phyloP scores from a whole-genome alignment of 257 asterid genomes.

The Penstemon davidsonii region DNA sequence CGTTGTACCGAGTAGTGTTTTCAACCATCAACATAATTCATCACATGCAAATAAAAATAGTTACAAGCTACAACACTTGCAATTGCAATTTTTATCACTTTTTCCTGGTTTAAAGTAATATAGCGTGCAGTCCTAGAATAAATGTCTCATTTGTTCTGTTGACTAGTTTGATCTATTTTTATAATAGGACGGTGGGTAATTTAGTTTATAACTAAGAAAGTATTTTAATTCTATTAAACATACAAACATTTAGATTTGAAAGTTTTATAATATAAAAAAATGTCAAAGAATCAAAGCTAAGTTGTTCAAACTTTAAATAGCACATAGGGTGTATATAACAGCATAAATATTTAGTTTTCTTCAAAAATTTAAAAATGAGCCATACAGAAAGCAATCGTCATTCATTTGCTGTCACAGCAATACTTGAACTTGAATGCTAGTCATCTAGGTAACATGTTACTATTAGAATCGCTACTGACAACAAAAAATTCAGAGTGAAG shows the following conservation, averaged over 20 bases:
- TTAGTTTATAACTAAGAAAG: too few species aligned
- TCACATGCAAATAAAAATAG: neutral
- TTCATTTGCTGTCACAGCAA: neutral
- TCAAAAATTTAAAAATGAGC: neutral
- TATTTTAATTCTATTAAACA: too few species aligned
- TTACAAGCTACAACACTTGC: neutral
- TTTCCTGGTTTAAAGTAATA: neutral
- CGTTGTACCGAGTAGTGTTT: conserved; percentile 5
- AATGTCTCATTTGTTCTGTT: neutral
- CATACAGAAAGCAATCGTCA: neutral
- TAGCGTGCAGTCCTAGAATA: neutral
- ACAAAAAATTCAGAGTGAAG: neutral
- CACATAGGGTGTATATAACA: neutral
- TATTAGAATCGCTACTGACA: conserved; percentile 4
- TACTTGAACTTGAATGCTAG: neutral
- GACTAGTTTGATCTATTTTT: neutral
- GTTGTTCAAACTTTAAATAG: too few species aligned
- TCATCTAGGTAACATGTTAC: neutral
- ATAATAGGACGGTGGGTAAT: too few species aligned
- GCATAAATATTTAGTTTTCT: neutral
- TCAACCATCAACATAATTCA: neutral
- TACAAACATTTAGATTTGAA: too few species aligned
- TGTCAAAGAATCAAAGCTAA: too few species aligned
- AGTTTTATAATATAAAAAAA: too few species aligned
- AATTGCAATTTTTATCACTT: neutral